Evolutionary conservation across 768 basidiomycete genomes (phyloP).

Genomic region (Lactarius hengduanensis): DNA sequence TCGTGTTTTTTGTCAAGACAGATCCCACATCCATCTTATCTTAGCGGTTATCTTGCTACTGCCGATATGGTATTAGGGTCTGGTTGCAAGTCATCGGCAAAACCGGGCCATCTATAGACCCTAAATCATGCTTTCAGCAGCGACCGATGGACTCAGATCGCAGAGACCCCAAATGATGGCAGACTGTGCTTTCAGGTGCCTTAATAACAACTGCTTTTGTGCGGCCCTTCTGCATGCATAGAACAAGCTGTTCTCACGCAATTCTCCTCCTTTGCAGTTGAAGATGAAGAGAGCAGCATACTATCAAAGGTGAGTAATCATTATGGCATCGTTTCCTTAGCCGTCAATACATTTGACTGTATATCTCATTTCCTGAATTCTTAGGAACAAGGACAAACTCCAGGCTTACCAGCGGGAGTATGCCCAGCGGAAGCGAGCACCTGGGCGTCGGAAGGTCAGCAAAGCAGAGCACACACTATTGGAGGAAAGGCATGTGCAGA

Average conservation of each 20-base stretch:
- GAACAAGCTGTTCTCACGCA: background rate
- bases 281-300: background rate
- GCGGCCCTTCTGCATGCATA: too few species aligned
- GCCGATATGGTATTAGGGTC: background rate
- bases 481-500: background rate
- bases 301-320: background rate
- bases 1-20: too few species aligned
- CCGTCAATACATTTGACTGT: fast-evolving
- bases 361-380: background rate
- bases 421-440: background rate
- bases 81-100: background rate
- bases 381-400: background rate
- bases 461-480: background rate
- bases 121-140: background rate
- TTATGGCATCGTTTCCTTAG: too few species aligned
- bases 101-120: background rate
- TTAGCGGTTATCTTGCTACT: too few species aligned
- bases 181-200: background rate
- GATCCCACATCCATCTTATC: too few species aligned
- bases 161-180: background rate
- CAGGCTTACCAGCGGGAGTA: background rate
- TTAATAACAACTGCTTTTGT: background rate
- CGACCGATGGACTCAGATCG: background rate
- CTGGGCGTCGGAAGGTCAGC: background rate
- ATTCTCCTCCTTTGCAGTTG: background rate